Conservation (phyloP, 2,329 filamentous ascomycete genomes). For the Curvularia sp. region DNA sequence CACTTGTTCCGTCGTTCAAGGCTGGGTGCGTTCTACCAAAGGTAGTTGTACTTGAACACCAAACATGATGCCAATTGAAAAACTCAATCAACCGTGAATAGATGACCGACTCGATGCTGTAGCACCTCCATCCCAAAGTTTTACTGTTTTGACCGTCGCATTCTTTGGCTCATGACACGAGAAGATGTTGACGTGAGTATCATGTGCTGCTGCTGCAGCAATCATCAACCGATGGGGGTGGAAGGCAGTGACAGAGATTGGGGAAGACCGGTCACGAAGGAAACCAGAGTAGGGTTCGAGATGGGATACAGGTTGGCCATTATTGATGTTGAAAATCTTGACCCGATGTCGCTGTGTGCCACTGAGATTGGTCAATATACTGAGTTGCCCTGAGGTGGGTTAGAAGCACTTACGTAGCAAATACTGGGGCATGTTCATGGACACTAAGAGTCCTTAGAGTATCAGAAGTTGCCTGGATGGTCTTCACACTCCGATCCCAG, state of each 20-base stretch:
- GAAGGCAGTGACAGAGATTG: slow-evolving; percentile 90
- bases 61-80: background rate
- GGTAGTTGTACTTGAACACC: background rate
- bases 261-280: slow-evolving; percentile 78
- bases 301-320: slow-evolving; percentile 77
- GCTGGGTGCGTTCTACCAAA: background rate
- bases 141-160: slow-evolving; percentile 38
- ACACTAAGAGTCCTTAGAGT: slow-evolving; percentile 86
- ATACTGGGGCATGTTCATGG: slow-evolving; percentile 95
- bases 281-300: slow-evolving; percentile 92
- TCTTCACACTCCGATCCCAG: slow-evolving; percentile 77
- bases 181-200: slow-evolving; percentile 90
- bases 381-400: slow-evolving; percentile 62
- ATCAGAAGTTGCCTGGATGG: slow-evolving; percentile 76
- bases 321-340: slow-evolving; percentile 86
- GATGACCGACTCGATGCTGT: slow-evolving; percentile 30
- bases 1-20: background rate
- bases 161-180: slow-evolving; percentile 53
- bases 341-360: slow-evolving; percentile 88
- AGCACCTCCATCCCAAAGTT: slow-evolving; percentile 43
- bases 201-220: slow-evolving; percentile 83
- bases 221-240: slow-evolving; percentile 94
- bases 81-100: slow-evolving; percentile 19
- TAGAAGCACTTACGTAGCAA: slow-evolving; percentile 63
- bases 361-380: slow-evolving; percentile 56